Evolutionary conservation across 306 rosid species (phyloP).

Genomic region (Pachyrhizus erosus): DNA sequence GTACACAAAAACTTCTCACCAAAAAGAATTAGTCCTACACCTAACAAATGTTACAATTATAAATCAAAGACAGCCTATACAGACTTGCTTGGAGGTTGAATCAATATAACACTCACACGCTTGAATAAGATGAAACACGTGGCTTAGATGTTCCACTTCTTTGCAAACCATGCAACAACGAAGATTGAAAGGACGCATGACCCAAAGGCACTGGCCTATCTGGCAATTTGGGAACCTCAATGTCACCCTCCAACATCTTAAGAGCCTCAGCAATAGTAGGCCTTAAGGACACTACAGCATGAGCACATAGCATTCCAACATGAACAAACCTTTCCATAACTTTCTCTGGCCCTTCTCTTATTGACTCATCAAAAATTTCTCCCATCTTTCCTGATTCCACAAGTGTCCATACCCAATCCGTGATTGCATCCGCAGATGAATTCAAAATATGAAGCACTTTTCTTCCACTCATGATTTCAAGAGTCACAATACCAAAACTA

Average conservation of each 20-base stretch:
- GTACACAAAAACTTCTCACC: background rate
- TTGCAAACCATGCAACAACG: conserved; percentile 44
- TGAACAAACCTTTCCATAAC: conserved; percentile 83
- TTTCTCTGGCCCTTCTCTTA: conserved; percentile 65
- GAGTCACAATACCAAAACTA: conserved; percentile 83
- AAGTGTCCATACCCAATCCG: conserved; percentile 87
- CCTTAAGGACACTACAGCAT: conserved; percentile 83
- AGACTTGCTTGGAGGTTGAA: background rate
- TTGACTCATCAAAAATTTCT: conserved; percentile 60
- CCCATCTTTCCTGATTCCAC: conserved; percentile 61
- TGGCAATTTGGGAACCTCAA: conserved; percentile 77
- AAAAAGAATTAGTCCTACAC: background rate
- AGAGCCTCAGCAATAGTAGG: conserved; percentile 82
- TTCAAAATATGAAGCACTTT: conserved; percentile 67
- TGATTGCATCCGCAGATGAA: conserved; percentile 59
- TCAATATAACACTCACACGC: background rate
- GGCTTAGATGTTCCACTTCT: conserved; percentile 52
- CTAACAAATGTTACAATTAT: background rate
- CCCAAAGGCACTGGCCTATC: conserved; percentile 84
- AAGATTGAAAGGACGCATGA: conserved; percentile 69
- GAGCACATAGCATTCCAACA: conserved; percentile 91
- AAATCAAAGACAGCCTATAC: background rate
- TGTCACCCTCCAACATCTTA: conserved; percentile 88
- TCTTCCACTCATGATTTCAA: conserved; percentile 84
- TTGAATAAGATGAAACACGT: background rate